phyloP scores from a whole-genome alignment of 257 asterid genomes.

The Nicotiana tabacum region DNA sequence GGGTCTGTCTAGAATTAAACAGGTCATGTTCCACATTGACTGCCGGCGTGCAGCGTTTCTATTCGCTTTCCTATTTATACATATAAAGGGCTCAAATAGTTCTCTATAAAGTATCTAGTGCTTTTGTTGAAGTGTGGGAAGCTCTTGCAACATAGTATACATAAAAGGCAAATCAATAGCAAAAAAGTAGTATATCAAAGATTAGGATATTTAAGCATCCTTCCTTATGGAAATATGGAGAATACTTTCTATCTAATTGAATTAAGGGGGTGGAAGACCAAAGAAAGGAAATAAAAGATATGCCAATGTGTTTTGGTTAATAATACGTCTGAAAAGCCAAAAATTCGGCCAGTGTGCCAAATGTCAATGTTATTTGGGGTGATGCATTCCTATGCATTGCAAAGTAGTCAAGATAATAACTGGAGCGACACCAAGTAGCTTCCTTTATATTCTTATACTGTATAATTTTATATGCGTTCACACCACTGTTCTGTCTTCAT shows the following conservation, averaged over 20 bases:
- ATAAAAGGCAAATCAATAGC: neutral
- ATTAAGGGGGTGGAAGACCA: neutral
- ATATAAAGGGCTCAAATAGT: neutral
- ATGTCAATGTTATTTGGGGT: neutral
- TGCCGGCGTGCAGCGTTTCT: neutral
- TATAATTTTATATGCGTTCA: neutral
- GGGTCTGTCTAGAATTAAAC: too few relatives aligned
- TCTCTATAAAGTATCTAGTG: neutral
- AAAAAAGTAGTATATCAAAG: neutral
- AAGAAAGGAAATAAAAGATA: neutral
- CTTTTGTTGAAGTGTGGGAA: neutral
- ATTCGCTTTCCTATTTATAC: neutral
- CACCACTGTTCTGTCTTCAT: neutral
- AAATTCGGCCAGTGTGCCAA: neutral
- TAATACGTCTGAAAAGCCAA: neutral
- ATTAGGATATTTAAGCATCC: neutral
- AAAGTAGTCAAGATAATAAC: neutral
- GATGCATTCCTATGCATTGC: neutral
- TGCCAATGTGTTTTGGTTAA: neutral
- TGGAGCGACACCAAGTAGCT: neutral
- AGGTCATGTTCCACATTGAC: neutral
- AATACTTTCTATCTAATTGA: too few relatives aligned
- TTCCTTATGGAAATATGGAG: neutral
- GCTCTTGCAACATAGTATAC: neutral
- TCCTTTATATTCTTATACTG: neutral